Percentiles rank a stretch among this genome's conserved stretches.
phyloP scores from a whole-genome alignment of 2,329 filamentous ascomycete species.

The Cercospora beticola region DNA sequence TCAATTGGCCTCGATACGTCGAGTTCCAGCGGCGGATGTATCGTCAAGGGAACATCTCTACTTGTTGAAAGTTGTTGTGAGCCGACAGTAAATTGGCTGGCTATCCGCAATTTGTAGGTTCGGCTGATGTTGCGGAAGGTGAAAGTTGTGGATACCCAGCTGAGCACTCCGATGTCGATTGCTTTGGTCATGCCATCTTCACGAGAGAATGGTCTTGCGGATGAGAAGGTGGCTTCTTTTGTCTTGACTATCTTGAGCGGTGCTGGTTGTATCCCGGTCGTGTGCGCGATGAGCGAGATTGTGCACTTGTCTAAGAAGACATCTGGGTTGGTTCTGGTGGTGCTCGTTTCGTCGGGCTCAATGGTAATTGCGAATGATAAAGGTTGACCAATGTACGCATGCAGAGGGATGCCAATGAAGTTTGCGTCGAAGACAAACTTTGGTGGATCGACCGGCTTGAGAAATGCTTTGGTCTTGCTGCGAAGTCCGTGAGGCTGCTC shows the following conservation, averaged over 20 bases:
- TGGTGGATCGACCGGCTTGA: conserved; percentile 13
- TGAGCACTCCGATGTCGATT: conserved; percentile 17
- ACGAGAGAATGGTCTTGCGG: conserved; percentile 16
- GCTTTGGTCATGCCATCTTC: conserved; percentile 13
- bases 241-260: conserved; percentile 16
- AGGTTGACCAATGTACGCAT: conserved; percentile 18
- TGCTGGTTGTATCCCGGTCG: conserved; percentile 13
- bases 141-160: conserved; percentile 17
- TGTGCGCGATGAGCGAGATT: conserved; percentile 20
- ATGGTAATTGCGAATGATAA: conserved; percentile 15
- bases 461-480: conserved; percentile 20
- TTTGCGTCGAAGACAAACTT: conserved; percentile 18
- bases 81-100: conserved; percentile 18
- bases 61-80: conserved; percentile 7
- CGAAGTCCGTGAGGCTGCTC: conserved; percentile 17
- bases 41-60: conserved; percentile 13
- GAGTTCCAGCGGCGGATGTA: conserved; percentile 11
- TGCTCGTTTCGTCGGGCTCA: conserved; percentile 8
- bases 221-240: conserved; percentile 9
- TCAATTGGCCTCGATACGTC: not conserved
- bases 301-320: conserved; percentile 21
- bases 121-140: conserved; percentile 13
- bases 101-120: conserved; percentile 20
- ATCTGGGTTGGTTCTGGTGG: conserved; percentile 8
- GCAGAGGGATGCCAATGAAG: conserved; percentile 10